Evolutionary conservation across 163 green algal species (phyloP).

Genomic region (Trebouxia gelatinosa): DNA sequence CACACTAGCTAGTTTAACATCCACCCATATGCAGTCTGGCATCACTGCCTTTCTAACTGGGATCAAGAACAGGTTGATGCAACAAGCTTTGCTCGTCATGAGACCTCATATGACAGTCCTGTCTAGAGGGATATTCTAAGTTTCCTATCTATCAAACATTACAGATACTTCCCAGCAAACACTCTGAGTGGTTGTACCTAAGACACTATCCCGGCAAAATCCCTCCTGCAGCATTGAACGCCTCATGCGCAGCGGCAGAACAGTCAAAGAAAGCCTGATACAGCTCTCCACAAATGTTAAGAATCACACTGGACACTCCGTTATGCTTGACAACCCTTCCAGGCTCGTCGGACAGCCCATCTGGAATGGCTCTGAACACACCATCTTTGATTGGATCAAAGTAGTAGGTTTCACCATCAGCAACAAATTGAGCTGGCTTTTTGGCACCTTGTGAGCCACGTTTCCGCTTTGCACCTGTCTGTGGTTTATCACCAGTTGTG

Average conservation of each 20-base stretch:
- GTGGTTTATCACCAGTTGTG: not conserved
- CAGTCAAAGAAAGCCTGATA: slow-evolving; percentile 72
- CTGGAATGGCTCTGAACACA: slow-evolving; percentile 38
- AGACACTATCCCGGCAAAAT: not conserved
- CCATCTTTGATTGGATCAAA: slow-evolving; percentile 36
- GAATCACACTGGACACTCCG: slow-evolving; percentile 48
- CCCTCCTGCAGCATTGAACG: slow-evolving; percentile 46
- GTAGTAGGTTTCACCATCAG: slow-evolving; percentile 19
- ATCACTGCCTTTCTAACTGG: too few relatives aligned
- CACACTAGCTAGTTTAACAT: not conserved
- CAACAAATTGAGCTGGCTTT: too few relatives aligned
- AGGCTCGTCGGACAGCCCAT: slow-evolving; percentile 11
- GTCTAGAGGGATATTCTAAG: too few relatives aligned
- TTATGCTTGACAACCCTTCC: slow-evolving; percentile 43
- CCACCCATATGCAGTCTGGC: too few relatives aligned
- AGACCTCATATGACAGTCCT: too few relatives aligned
- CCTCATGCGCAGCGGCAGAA: slow-evolving; percentile 55
- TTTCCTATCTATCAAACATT: too few relatives aligned
- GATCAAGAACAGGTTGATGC: too few relatives aligned
- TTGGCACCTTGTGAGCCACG: too few relatives aligned
- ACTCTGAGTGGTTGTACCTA: too few relatives aligned
- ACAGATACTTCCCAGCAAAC: too few relatives aligned
- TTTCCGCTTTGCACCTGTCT: not conserved
- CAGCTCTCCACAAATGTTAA: slow-evolving; percentile 63
- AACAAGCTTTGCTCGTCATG: too few relatives aligned